phyloP scores from a whole-genome alignment of 306 rosid species.

The Fagus sylvatica region DNA sequence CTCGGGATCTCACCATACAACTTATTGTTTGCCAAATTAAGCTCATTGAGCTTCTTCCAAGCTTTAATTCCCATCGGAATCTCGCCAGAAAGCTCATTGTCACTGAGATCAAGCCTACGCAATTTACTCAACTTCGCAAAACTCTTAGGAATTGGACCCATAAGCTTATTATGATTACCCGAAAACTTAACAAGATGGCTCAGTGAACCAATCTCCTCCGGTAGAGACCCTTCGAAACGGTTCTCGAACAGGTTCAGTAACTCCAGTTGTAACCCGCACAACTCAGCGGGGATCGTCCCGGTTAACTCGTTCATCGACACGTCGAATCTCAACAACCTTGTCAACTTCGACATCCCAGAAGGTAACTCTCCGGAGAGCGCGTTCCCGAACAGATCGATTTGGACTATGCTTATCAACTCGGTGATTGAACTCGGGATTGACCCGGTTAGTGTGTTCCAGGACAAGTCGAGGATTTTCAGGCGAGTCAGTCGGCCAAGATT shows the following conservation, averaged over 20 bases:
- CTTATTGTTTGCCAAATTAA: constrained; percentile 62
- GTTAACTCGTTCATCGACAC: constrained; percentile 57
- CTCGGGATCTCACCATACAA: constrained; percentile 53
- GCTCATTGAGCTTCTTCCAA: constrained; percentile 58
- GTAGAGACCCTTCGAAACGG: constrained; percentile 53
- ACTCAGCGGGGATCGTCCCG: constrained; percentile 59
- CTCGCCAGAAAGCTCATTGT: constrained; percentile 57
- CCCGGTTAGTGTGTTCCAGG: constrained; percentile 50
- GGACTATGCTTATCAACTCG: constrained; percentile 41
- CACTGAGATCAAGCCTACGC: constrained; percentile 59
- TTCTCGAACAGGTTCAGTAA: constrained; percentile 50
- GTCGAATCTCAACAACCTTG: constrained; percentile 48
- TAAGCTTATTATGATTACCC: constrained; percentile 48
- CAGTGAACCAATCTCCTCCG: constrained; percentile 54
- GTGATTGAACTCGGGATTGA: constrained; percentile 43
- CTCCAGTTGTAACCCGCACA: constrained; percentile 49
- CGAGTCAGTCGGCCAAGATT: constrained; percentile 34
- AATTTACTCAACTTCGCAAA: constrained; percentile 46
- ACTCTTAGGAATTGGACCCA: constrained; percentile 51
- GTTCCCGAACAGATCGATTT: constrained; percentile 60
- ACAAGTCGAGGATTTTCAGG: constrained; percentile 58
- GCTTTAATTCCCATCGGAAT: constrained; percentile 47
- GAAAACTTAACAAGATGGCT: constrained; percentile 42
- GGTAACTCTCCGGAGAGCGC: constrained; percentile 70
- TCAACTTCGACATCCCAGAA: constrained; percentile 37